Evolutionary conservation across 805 yeast genomes (phyloP), one percentile per base, ranked within the genome.

Genomic region (Suhomyces sp.): DNA sequence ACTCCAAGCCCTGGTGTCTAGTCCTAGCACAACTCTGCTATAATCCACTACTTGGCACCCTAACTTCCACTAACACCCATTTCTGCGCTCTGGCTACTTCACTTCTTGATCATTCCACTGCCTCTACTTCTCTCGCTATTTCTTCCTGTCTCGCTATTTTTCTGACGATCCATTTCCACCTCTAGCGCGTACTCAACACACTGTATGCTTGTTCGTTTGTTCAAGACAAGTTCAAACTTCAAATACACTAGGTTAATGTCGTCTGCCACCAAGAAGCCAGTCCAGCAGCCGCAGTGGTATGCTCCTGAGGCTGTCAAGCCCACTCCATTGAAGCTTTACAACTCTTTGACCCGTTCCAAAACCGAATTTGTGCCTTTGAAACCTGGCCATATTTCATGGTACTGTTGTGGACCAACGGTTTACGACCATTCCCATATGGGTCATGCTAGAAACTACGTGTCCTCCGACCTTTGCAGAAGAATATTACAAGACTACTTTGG

Each of bases 341-440:
- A 92, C 74, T 82, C 96, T 5, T 77, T 93, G 60, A 93, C 98
- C 3, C 79, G 96, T 61, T 70, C 83, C 31, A 93, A 93, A 65
- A 88, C 83, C 38, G 87, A 78, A 53, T 93, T 94, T 62, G 69
- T 84, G n/a, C 96, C 98, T 2, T 71, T 76, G 52, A 72, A 76
- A 26, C 81, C 82, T 2, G 81, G 82, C 55, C 81, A 80, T 54
- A 88, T 94, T 48, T 81, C 91, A 0, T 94, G 99, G 99, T 94
- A 94, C 74, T 88, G 91, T 53, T 94, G 99, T 80, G 99, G 99
- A 5, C 99, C 99, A 10, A 94, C 99, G 0, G 99, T 94, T 13
- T 94, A 94, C 66, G 97, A 94, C 71, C 84, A 94, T 33, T 83
- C 92, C 49, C 99, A 94, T 67, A 91, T 94, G 97, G 99, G 99